Base-by-base conservation (phyloP, 257 asterid species). In the Perilla frutescens region DNA sequence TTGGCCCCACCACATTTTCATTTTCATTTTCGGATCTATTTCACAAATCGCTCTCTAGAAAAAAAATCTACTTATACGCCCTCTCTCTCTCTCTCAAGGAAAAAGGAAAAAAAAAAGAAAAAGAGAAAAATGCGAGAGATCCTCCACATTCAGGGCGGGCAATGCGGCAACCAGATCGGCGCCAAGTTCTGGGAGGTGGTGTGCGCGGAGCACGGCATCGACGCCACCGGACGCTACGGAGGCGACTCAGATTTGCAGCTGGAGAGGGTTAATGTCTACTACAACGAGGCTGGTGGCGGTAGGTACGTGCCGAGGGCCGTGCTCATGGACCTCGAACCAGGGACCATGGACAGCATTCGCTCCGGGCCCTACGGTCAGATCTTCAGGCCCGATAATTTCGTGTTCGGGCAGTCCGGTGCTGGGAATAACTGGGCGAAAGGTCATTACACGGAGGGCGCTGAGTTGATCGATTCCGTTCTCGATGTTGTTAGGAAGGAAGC, bases 101-200 rank as follows among this genome's bases (percentile, higher is more conserved):
- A 34, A n/a, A 9, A 12, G 4, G 34, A n/a, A 6, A 34, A 8
- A 2, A 3, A 7, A 4, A 8, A 7, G 34, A n/a, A 6, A 34
- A 8, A 2, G 1, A 7, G 2, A 13, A 80, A 77, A 31, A 83
- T 83, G 84, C 82, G 87, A 66, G 87, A 83, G 54, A 83, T 83
- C 44, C 81, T 83, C 14, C 87, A 83, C 73, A 83, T 83, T 34
- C 84, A 83, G 75, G 84, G 84, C 3, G 87, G 87, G 11, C 87
- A 83, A 62, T 83, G 87, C 26, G 87, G 84, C 49, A 83, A 83
- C 82, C 84, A 83, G 72, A 83, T 83, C 53, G 84, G 87, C 13
- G 64, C 87, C 66, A 82, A 82, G 69, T 82, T 82, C 15, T 82
- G 81, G 82, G 85, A 81, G 77, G 86, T 82, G 60, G 86, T 82